Evolutionary conservation across 75 land plant species (phyloP).

Genomic region (Pinus albicaulis): DNA sequence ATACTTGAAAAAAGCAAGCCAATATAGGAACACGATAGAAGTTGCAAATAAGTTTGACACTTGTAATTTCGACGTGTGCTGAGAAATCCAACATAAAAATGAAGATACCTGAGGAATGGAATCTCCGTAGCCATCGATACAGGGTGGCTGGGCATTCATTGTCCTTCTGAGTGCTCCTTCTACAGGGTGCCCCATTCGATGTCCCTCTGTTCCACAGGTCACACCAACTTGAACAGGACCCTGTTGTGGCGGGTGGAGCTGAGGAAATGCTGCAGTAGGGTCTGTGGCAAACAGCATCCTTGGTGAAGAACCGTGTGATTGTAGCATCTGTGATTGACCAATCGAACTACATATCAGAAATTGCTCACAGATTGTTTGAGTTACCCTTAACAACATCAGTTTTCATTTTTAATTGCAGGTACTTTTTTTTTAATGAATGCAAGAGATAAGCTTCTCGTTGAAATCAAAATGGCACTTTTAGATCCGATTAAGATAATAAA

Average conservation of each 20-base stretch:
- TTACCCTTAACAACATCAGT: neutral
- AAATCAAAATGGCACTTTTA: neutral
- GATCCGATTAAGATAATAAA: neutral
- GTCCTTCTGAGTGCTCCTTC: conserved; percentile 29
- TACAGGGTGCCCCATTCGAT: conserved; percentile 14
- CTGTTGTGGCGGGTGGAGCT: conserved; percentile 25
- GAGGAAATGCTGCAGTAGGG: conserved; percentile 23
- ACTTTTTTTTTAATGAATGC: neutral
- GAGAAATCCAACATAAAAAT: neutral
- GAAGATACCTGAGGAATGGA: conserved; percentile 46
- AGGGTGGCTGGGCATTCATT: conserved; percentile 28
- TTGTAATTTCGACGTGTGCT: neutral
- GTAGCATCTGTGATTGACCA: conserved; percentile 26
- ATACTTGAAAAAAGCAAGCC: neutral
- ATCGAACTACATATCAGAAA: neutral
- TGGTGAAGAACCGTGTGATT: conserved; percentile 23
- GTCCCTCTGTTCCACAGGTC: conserved; percentile 18
- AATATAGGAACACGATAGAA: neutral
- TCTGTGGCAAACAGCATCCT: conserved; percentile 26
- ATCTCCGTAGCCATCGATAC: conserved; percentile 42
- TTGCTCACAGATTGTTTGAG: neutral
- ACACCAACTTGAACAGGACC: conserved; percentile 12
- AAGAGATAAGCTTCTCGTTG: neutral
- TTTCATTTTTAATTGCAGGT: neutral
- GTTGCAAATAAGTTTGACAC: neutral